These are phyloP conservation scores for Phyllostachys edulis DNA, from an alignment of 176 grass and related monocot species.

Conservation along the genomic window DNA sequence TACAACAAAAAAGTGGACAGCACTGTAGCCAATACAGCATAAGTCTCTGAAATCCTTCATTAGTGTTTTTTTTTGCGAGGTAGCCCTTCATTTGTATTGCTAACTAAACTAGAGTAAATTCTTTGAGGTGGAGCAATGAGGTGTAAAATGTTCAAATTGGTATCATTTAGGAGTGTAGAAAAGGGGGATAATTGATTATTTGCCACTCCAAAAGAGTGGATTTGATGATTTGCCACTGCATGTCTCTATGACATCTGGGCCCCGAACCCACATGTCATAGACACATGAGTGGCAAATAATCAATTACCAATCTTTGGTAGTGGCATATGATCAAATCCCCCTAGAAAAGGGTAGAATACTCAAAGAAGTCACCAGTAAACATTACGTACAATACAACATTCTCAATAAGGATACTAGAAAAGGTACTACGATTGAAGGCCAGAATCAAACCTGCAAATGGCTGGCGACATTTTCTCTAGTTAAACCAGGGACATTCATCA, in stretches of 20 bases:
- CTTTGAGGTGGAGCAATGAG: background rate
- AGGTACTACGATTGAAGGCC: conserved; percentile 7
- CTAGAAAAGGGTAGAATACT: conserved; percentile 7
- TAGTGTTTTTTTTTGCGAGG: background rate
- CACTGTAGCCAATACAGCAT: background rate
- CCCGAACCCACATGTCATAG: too few relatives aligned
- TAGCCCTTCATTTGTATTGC: background rate
- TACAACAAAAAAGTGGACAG: background rate
- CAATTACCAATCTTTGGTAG: too few relatives aligned
- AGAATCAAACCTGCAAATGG: conserved; percentile 89
- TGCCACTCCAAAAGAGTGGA: too few relatives aligned
- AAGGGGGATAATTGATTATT: too few relatives aligned
- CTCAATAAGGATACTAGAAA: conserved; percentile 23
- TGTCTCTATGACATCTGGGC: too few relatives aligned
- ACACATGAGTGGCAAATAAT: too few relatives aligned
- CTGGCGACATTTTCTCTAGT: conserved; percentile 99
- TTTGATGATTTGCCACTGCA: too few relatives aligned
- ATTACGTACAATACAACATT: background rate
- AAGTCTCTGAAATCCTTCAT: background rate
- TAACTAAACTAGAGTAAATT: background rate
- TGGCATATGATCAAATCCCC: too few relatives aligned
- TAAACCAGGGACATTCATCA: conserved; percentile 99
- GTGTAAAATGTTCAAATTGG: conserved; percentile 2
- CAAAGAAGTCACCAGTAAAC: background rate
- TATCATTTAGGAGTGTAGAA: background rate